These are phyloP conservation scores for Penicillium silybi DNA, from an alignment of 495 filamentous ascomycete genomes.

Conservation along the genomic window DNA sequence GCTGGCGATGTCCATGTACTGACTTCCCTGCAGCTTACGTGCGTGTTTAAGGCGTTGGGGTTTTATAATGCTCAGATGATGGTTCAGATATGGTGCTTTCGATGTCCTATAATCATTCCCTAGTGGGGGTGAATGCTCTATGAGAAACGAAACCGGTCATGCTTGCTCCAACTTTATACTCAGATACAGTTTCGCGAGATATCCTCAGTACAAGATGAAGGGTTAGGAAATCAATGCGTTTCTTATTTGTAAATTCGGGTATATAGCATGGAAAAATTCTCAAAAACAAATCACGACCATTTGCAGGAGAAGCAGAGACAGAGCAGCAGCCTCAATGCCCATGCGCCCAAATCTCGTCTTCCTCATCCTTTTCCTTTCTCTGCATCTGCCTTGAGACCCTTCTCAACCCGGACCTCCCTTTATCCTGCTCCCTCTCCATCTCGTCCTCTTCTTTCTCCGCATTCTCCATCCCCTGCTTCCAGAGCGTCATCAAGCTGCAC, in stretches of 20 bases:
- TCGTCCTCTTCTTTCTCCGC: neutral
- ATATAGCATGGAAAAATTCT: neutral
- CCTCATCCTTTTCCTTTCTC: neutral
- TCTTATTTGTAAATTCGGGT: neutral
- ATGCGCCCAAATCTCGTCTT: neutral
- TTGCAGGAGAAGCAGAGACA: no score
- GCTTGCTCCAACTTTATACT: neutral
- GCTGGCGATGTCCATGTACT: neutral
- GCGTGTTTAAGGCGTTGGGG: slow-evolving; percentile 15
- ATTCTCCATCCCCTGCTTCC: slow-evolving; percentile 14
- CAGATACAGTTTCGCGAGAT: neutral
- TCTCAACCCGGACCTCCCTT: neutral
- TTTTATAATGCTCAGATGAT: neutral
- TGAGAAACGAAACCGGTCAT: slow-evolving; percentile 5
- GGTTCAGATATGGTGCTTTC: neutral
- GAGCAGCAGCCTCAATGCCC: no score
- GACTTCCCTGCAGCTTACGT: slow-evolving; percentile 28
- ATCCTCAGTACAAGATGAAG: neutral
- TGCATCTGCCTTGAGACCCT: neutral
- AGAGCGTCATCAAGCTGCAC: slow-evolving; percentile 27
- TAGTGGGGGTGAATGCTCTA: neutral
- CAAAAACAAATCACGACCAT: no score
- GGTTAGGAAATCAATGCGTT: neutral
- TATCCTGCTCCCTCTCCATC: neutral
- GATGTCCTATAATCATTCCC: neutral